Evolutionary conservation across 163 green algal genomes (phyloP).

Genomic region (Volvox carteri): DNA sequence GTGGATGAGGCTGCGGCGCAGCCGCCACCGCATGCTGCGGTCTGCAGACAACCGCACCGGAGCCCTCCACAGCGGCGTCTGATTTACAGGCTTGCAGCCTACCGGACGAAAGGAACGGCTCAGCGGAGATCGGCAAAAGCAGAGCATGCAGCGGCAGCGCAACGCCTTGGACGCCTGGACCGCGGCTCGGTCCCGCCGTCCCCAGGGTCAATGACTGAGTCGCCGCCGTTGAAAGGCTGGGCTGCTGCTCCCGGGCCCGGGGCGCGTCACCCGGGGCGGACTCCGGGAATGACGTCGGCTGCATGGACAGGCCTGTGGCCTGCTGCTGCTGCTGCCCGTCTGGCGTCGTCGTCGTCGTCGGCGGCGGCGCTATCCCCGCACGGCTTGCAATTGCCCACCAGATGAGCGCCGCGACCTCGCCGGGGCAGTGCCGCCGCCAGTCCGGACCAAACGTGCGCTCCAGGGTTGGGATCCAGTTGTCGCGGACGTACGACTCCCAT

Average conservation of each 20-base stretch:
- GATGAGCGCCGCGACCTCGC: constrained; percentile 57
- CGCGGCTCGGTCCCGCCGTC: not conserved
- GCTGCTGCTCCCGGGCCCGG: too few species aligned
- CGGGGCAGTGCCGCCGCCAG: constrained; percentile 50
- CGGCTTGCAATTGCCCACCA: constrained; percentile 48
- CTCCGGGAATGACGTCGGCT: not conserved
- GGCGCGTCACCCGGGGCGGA: not conserved
- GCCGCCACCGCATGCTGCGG: not conserved
- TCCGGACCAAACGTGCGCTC: constrained; percentile 53
- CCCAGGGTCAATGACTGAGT: not conserved
- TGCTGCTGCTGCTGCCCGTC: not conserved
- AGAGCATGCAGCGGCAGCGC: constrained; percentile 10
- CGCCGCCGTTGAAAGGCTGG: not conserved
- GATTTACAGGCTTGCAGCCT: not conserved
- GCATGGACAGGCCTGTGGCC: not conserved
- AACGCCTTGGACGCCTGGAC: not conserved
- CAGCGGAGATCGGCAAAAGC: not conserved
- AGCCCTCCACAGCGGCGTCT: not conserved
- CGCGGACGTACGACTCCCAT: constrained; percentile 56
- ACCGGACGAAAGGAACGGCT: not conserved
- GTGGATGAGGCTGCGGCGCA: not conserved
- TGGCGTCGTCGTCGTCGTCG: not conserved
- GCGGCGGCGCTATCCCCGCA: not conserved
- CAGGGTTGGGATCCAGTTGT: constrained; percentile 60
- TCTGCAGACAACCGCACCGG: not conserved